Conservation (phyloP, 192 early-diverging fungal species). For the Coemansia aciculifera region DNA sequence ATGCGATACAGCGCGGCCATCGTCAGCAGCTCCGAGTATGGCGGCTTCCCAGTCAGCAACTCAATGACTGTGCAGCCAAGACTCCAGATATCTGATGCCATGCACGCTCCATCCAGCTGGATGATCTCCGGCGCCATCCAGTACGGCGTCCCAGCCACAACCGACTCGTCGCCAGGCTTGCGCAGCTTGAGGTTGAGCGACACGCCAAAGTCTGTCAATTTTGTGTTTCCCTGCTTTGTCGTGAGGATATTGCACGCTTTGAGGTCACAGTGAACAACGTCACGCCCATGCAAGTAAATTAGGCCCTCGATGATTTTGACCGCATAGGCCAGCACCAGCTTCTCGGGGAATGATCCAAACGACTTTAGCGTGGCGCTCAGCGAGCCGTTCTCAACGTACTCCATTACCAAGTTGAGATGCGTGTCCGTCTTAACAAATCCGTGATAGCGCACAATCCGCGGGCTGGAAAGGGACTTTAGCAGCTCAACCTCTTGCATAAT, state of each 20-base stretch:
- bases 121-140: conserved; percentile 95
- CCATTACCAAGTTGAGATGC: conserved; percentile 82
- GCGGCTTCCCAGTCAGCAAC: conserved; percentile 89
- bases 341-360: conserved; percentile 91
- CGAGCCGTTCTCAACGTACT: conserved; percentile 93
- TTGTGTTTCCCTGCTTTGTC: conserved; percentile 94
- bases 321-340: conserved; percentile 80
- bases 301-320: conserved; percentile 90
- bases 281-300: conserved; percentile 83
- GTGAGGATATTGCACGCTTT: conserved; percentile 97
- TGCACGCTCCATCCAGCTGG: conserved; percentile 83
- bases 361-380: conserved; percentile 79
- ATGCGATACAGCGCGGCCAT: conserved; percentile 94
- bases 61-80: conserved; percentile 94
- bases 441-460: conserved; percentile 81
- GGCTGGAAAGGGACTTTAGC: conserved; percentile 79
- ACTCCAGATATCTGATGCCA: conserved; percentile 93
- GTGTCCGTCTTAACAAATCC: conserved; percentile 73
- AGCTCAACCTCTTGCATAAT: conserved; percentile 87
- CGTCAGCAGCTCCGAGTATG: conserved; percentile 79
- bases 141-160: conserved; percentile 82
- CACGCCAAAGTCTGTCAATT: conserved; percentile 96
- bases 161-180: conserved; percentile 65
- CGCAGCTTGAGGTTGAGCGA: conserved; percentile 80
- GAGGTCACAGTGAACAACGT: conserved; percentile 92